Conservation (phyloP, 1,284 basidiomycete genomes). For the Ustilago lituana region DNA sequence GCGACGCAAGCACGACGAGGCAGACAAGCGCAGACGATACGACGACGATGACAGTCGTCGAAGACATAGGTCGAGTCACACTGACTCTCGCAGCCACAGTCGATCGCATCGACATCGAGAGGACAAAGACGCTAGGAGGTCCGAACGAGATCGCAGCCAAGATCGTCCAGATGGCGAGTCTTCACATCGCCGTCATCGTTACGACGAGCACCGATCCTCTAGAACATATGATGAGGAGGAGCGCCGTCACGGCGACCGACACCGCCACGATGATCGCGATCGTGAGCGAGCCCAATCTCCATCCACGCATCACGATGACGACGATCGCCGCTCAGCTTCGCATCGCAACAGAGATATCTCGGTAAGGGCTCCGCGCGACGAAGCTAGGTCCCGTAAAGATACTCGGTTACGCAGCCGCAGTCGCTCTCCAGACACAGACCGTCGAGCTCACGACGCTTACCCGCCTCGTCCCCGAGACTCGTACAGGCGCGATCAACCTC, state of each 20-base stretch:
- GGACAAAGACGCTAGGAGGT: constrained; percentile 38
- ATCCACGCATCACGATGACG: background rate
- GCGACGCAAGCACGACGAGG: constrained; percentile 49
- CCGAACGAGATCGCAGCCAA: constrained; percentile 13
- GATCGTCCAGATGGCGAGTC: constrained; percentile 26
- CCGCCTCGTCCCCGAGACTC: constrained; percentile 9
- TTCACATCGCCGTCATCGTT: constrained; percentile 21
- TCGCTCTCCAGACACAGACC: constrained; percentile 13
- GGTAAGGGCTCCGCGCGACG: constrained; percentile 23
- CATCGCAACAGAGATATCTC: background rate
- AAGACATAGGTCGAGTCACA: constrained; percentile 3
- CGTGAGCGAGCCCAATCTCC: constrained; percentile 9
- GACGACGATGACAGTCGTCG: constrained; percentile 11
- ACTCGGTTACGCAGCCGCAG: constrained; percentile 22
- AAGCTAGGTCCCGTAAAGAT: too few species aligned
- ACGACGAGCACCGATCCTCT: constrained; percentile 26
- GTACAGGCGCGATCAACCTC: background rate
- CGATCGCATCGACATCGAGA: constrained; percentile 61
- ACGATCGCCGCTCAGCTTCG: background rate
- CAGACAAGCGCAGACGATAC: constrained; percentile 3
- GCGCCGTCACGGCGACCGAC: constrained; percentile 55
- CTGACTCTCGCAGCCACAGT: constrained; percentile 5
- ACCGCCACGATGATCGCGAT: constrained; percentile 34
- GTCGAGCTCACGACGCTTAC: background rate
- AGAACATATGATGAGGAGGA: constrained; percentile 21